Conservation (phyloP, 441 rosid genomes). For the Eruca vesicaria region DNA sequence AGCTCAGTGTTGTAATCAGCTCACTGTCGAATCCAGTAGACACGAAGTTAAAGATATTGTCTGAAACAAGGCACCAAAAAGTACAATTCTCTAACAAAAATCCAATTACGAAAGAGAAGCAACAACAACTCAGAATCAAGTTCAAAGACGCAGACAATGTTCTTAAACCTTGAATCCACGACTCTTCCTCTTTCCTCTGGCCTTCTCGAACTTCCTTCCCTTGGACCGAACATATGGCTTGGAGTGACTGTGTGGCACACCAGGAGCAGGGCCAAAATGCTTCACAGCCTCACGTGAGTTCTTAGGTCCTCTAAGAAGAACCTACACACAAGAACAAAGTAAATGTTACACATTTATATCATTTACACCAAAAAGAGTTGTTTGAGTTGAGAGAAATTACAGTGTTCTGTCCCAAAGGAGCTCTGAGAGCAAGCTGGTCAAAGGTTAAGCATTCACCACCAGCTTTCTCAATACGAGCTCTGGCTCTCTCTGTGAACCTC, state of each 20-base stretch:
- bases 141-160: slow-evolving; percentile 14
- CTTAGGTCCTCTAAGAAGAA: slow-evolving; percentile 95
- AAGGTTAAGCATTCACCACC: slow-evolving; percentile 94
- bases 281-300: slow-evolving; percentile 93
- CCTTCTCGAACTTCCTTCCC: slow-evolving; percentile 95
- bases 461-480: slow-evolving; percentile 86
- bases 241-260: slow-evolving; percentile 90
- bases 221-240: slow-evolving; percentile 81
- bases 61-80: neutral
- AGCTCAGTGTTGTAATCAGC: neutral
- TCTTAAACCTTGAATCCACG: slow-evolving; percentile 72
- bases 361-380: too few relatives aligned
- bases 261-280: slow-evolving; percentile 96
- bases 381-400: slow-evolving; percentile 33
- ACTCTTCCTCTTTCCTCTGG: slow-evolving; percentile 90
- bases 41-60: neutral
- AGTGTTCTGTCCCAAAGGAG: slow-evolving; percentile 92
- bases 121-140: slow-evolving; percentile 30
- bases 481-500: slow-evolving; percentile 80
- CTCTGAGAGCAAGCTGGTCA: slow-evolving; percentile 81
- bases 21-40: slow-evolving; percentile 19
- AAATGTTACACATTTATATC: neutral
- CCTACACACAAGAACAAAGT: slow-evolving; percentile 40
- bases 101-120: slow-evolving; percentile 16
- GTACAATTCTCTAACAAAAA: slow-evolving; percentile 30